phyloP scores from a whole-genome alignment of 768 basidiomycete genomes.

The Trametes cubensis region DNA sequence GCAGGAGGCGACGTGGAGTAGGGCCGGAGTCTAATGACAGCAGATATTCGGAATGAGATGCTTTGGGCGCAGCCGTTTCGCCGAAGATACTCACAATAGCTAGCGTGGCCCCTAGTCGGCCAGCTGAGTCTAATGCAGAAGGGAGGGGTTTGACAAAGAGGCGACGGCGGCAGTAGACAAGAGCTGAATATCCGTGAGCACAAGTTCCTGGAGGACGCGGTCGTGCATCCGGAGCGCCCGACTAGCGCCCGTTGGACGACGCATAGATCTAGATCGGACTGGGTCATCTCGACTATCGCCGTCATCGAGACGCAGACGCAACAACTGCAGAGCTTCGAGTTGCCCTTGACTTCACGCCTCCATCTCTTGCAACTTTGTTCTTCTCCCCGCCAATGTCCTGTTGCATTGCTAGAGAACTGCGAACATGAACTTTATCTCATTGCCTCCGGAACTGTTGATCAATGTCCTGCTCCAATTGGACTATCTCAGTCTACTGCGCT shows the following conservation, averaged over 20 bases:
- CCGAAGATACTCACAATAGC: not conserved
- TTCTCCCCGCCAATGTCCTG: not conserved
- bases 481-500: conserved; percentile 19
- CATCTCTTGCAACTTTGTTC: not conserved
- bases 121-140: too few species aligned
- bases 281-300: not conserved
- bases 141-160: too few species aligned
- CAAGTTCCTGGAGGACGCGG: not conserved
- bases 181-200: too few species aligned
- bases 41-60: conserved; percentile 1
- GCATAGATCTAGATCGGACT: not conserved
- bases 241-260: not conserved
- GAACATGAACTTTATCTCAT: not conserved
- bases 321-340: too few species aligned
- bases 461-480: conserved; percentile 29
- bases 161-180: too few species aligned
- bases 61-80: not conserved
- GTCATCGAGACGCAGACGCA: not conserved
- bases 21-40: not conserved
- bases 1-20: conserved; percentile 2
- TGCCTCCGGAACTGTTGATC: conserved; percentile 31
- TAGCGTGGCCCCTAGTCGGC: too few species aligned
- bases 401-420: not conserved
- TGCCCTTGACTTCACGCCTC: not conserved
- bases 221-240: not conserved